Evolutionary conservation across 208 protist species (phyloP).

Genomic region (Trypanosoma boissoni): DNA sequence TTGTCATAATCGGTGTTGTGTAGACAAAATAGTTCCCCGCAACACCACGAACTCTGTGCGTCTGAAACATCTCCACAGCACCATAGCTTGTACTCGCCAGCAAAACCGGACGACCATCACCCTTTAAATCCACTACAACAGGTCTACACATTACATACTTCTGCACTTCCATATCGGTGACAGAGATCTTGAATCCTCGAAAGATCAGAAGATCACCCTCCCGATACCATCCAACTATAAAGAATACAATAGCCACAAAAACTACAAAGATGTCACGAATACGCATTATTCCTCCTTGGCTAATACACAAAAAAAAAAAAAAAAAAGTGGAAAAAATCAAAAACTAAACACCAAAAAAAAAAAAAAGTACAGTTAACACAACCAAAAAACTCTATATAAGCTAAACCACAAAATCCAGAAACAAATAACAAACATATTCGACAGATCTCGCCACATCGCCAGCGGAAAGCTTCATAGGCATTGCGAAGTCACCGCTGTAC

Average conservation of each 20-base stretch:
- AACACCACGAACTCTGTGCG: slow-evolving; percentile 38
- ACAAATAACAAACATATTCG: background rate
- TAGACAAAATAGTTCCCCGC: slow-evolving; percentile 49
- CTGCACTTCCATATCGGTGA: slow-evolving; percentile 35
- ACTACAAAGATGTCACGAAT: slow-evolving; percentile 79
- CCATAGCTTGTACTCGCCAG: slow-evolving; percentile 35
- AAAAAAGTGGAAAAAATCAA: slow-evolving; percentile 2
- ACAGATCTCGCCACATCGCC: slow-evolving; percentile 33
- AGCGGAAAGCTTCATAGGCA: slow-evolving; percentile 20
- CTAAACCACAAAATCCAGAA: background rate
- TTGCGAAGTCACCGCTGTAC: slow-evolving; percentile 27
- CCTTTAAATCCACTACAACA: slow-evolving; percentile 52
- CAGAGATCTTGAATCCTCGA: slow-evolving; percentile 53
- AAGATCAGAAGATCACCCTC: slow-evolving; percentile 66
- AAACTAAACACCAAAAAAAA: slow-evolving; percentile 7
- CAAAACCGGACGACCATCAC: slow-evolving; percentile 47
- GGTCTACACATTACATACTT: slow-evolving; percentile 53
- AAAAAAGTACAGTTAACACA: background rate
- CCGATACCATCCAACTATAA: slow-evolving; percentile 80
- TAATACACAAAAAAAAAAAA: slow-evolving; percentile 2
- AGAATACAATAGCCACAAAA: slow-evolving; percentile 57
- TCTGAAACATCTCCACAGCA: slow-evolving; percentile 43
- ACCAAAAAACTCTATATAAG: background rate
- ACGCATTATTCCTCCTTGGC: slow-evolving; percentile 43
- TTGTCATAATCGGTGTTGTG: slow-evolving; percentile 20